These are phyloP conservation scores for Prunus fruticosa DNA, from an alignment of 306 rosid genomes.

Conservation along the genomic window DNA sequence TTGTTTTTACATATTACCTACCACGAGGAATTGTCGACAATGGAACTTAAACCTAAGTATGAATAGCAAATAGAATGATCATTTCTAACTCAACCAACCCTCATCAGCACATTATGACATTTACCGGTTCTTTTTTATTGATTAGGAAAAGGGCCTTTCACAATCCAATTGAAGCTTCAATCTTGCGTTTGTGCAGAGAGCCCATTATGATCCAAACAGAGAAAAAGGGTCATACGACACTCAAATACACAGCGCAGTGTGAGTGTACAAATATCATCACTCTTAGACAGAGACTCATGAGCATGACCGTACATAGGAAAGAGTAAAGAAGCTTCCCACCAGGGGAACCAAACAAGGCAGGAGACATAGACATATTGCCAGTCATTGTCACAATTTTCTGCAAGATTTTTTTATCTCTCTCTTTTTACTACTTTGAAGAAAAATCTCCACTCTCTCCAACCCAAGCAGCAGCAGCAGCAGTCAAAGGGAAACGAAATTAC, in stretches of 20 bases:
- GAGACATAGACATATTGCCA: constrained; percentile 7
- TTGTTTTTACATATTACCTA: too few species aligned
- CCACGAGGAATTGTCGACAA: too few species aligned
- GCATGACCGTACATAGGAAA: constrained; percentile 44
- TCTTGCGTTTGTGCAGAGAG: neutral
- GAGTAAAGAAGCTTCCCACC: constrained; percentile 88
- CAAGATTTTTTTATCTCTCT: neutral
- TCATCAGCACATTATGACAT: too few species aligned
- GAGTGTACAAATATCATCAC: neutral
- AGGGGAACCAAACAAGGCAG: constrained; percentile 34
- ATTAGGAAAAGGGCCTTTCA: too few species aligned
- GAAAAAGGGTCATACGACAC: neutral
- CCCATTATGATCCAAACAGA: neutral
- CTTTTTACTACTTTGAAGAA: neutral
- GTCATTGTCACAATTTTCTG: constrained; percentile 34
- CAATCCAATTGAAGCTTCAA: too few species aligned
- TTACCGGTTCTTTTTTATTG: too few species aligned
- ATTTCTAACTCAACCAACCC: too few species aligned
- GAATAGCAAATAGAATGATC: too few species aligned
- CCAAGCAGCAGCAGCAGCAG: constrained; percentile 9
- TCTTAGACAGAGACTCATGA: neutral
- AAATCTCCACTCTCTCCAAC: constrained; percentile 5
- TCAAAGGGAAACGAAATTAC: constrained; percentile 22
- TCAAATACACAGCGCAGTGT: neutral
- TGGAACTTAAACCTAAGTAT: too few species aligned